These are phyloP conservation scores for Hura crepitans DNA, from an alignment of 441 rosid species.

Conservation along the genomic window DNA sequence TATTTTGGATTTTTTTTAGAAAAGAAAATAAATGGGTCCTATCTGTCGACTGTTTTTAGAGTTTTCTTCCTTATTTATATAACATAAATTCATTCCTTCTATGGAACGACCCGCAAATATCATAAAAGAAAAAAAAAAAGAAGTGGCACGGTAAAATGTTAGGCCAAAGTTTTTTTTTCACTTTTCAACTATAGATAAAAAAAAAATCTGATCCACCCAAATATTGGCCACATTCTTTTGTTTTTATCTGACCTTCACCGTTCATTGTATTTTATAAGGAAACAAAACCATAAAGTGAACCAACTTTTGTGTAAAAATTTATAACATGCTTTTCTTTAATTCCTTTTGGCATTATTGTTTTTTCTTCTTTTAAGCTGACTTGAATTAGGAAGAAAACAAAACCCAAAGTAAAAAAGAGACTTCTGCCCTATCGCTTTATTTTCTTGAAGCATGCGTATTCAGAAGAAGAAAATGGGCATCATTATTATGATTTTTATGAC, in stretches of 20 bases:
- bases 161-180: too few species aligned
- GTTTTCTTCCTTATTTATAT: too few species aligned
- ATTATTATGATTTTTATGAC: conserved; percentile 17
- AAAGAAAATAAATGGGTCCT: too few species aligned
- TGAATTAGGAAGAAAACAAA: not conserved
- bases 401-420: conserved; percentile 7
- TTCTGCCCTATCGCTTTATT: not conserved
- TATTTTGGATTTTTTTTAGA: too few species aligned
- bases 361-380: conserved; percentile 18
- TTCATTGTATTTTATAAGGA: not conserved
- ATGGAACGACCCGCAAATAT: too few species aligned
- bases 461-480: conserved; percentile 19
- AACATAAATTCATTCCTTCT: too few species aligned
- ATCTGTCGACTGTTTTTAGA: too few species aligned
- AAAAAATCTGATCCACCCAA: not conserved
- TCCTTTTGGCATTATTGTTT: not conserved
- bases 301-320: conserved; percentile 17
- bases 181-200: too few species aligned
- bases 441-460: conserved; percentile 39
- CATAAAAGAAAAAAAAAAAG: too few species aligned
- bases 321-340: not conserved
- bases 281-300: conserved; percentile 18
- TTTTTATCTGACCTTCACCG: conserved; percentile 17
- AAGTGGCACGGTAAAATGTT: too few species aligned
- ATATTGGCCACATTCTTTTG: conserved; percentile 24